These are phyloP conservation scores for Ulota crispa DNA, from an alignment of 225 moss, liverwort and hornwort genomes.

Conservation along the genomic window DNA sequence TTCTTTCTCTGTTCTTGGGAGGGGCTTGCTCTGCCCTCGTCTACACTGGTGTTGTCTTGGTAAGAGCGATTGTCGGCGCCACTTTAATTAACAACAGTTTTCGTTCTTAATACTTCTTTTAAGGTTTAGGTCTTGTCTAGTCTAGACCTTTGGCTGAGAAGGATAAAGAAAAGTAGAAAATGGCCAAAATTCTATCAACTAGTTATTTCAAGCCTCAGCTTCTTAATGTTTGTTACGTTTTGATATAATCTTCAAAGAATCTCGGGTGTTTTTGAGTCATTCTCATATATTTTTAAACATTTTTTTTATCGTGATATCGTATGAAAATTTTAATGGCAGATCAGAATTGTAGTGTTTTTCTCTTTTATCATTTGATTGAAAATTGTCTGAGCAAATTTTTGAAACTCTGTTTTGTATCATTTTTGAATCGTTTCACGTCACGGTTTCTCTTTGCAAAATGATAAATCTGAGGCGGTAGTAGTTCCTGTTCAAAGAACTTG, in stretches of 20 bases:
- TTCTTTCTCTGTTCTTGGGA: slow-evolving; percentile 29
- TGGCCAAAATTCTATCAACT: no score
- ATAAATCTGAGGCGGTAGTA: background rate
- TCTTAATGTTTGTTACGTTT: no score
- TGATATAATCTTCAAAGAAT: no score
- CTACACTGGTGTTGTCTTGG: slow-evolving; percentile 24
- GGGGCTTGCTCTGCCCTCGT: slow-evolving; percentile 34
- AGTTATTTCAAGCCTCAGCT: no score
- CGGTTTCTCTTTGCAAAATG: slow-evolving; percentile 11
- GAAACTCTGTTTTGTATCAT: background rate
- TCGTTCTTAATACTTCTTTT: no score
- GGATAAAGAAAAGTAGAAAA: no score
- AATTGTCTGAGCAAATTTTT: background rate
- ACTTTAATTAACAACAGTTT: background rate
- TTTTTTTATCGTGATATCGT: no score
- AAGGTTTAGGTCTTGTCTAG: no score
- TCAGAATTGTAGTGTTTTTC: background rate
- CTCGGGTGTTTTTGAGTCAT: no score
- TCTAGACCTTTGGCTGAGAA: no score
- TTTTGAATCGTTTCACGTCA: background rate
- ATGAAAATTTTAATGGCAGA: background rate
- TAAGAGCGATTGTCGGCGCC: slow-evolving; percentile 21
- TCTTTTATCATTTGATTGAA: background rate
- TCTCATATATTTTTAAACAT: no score
- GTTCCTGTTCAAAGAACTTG: slow-evolving; percentile 1